Conservation (phyloP, 2,329 filamentous ascomycete species). For the Monilinia aucupariae region DNA sequence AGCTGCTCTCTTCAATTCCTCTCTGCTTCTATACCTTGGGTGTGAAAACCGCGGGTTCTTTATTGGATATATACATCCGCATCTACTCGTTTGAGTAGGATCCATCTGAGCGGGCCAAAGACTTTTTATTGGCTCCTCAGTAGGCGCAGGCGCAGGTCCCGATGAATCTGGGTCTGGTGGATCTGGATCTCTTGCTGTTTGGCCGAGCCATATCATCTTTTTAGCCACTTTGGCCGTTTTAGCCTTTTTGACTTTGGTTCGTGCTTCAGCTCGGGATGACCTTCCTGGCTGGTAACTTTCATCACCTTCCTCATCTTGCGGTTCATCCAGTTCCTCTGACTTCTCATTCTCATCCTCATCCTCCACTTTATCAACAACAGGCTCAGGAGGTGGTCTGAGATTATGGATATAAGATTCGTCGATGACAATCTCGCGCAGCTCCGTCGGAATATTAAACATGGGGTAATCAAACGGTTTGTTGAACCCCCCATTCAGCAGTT, state of each 20-base stretch:
- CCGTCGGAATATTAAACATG: neutral
- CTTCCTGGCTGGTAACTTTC: neutral
- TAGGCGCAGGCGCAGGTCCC: neutral
- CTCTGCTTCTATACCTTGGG: neutral
- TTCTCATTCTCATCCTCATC: neutral
- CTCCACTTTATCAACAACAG: fast-evolving
- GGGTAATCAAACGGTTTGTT: constrained; percentile 5
- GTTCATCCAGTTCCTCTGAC: neutral
- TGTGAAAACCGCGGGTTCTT: neutral
- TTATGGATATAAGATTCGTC: constrained; percentile 3
- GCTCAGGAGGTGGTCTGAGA: neutral
- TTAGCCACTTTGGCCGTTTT: neutral
- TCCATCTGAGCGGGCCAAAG: constrained; percentile 10
- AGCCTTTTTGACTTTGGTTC: constrained; percentile 5
- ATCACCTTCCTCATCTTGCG: neutral
- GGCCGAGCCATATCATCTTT: constrained; percentile 1
- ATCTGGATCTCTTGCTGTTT: neutral
- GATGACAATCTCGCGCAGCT: neutral
- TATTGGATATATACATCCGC: constrained; percentile 1
- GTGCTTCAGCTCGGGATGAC: neutral
- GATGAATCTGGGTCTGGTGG: neutral
- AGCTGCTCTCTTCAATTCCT: neutral
- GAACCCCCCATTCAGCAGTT: constrained; percentile 10
- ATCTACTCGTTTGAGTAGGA: neutral
- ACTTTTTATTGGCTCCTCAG: neutral